Evolutionary conservation across 1,284 basidiomycete species (phyloP), one percentile per base, ranked within the genome.

Genomic region (Apiotrichum porosum): DNA sequence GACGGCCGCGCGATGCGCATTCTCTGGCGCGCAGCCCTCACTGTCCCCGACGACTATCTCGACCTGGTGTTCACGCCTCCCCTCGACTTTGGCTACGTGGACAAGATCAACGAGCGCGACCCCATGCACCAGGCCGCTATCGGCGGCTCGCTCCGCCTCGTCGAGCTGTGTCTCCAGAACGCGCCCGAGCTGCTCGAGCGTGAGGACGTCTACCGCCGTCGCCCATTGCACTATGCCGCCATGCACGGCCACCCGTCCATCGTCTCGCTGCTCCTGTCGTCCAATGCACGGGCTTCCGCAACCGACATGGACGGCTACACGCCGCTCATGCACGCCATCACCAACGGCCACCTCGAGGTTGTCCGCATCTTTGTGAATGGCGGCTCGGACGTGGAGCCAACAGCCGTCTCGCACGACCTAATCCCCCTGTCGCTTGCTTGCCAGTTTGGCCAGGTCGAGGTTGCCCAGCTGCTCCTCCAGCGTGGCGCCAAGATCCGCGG

Each of bases 91-190:
- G 77, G 79, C 42, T 97, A 91, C 65, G 80, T 97, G 35, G 95
- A 98, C 68, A 92, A 97, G 63, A 98, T 99, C 77, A 98, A 97
- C 68, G 89, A 88, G 28, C 83, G 95, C 24, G 93, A 87, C 1
- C 90, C 89, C 57, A 80, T 98, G n/a, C 95, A 98, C 67, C 88
- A 94, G 68, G 88, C 90, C 3, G 84, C 90, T 10, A 89, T 92
- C 43, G 83, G 85, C 9, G 94, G 94, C 9, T 80, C 83, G 15
- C 74, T 85, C 21, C 79, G 83, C n/a, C 80, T 98, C 34, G 88
- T 93, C 41, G 75, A 83, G 52, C 75, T 93, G 18, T 97, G 92
- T 69, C 80, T 97, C 21, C 77, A 81, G 43, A 83, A 84, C 45
- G 52, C 58, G 14, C 61, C 60, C 9, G 39, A 51, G 14, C 51